Evolutionary conservation across 2,329 filamentous ascomycete species (phyloP), one percentile per base, ranked within the genome.

Genomic region (Ophiostoma ulmi): DNA sequence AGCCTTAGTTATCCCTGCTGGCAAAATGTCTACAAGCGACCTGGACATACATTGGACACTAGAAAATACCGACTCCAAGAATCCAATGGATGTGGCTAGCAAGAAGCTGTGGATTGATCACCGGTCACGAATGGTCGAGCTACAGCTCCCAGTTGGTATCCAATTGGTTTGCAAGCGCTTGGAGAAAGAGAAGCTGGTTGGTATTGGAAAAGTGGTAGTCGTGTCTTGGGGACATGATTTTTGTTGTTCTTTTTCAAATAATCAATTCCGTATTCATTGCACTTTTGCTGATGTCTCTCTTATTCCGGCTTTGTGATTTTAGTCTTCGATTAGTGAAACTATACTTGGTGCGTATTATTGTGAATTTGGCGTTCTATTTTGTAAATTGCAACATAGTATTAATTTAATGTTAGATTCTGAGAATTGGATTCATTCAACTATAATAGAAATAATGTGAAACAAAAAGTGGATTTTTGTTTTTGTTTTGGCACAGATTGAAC

Each of bases 161-260:
- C 85, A 88, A 76, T 78, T 88, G 31, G 79, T 87, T 14, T 83
- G 83, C 6, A 79, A 80, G 35, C 82, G 81, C 69, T 78, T 86
- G 20, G 81, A 88, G 65, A 86, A 88, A 71, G 86, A 88, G 75
- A 86, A 82, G 75, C 79, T 87, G 0, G 75, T 87, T 14, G 84
- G 81, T 1, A 78, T 80, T 68, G 82, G 80, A 0, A 74, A 77
- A 22, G 72, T 81, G 0, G 72, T 82, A 0, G 77, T 22, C 20
- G 14, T 22, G 22, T 65, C 17, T 39, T 65, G 35, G 41, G 22
- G 26, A 10, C 8, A 22, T 38, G 41, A 65, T 13, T 10, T 22
- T 14, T 10, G 67, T 22, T 68, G 2, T 31, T 11, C 8, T 13
- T 13, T 22, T 58, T 58, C 10, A 13, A 31, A 48, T n/a, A 48